Percentiles rank a stretch among this genome's conserved stretches.
Conservation (phyloP, 108 stramenopile species). For the Pseudonitzschia multistriata region DNA sequence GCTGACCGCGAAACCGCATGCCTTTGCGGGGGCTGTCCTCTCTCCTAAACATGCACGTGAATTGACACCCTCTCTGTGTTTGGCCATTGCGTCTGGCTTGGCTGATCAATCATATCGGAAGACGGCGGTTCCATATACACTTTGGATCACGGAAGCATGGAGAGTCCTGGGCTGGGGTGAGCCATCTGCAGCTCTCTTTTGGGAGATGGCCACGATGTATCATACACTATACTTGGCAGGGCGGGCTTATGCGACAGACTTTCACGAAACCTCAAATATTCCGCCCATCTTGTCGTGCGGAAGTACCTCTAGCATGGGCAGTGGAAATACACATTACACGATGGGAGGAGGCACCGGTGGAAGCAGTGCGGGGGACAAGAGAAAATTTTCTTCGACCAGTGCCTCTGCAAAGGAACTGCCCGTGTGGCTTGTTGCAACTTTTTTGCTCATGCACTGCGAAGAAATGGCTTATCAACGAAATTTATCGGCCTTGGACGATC, state of each 20-base stretch:
- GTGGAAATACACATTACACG: slow-evolving; percentile 51
- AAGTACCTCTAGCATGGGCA: slow-evolving; percentile 73
- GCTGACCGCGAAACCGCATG: slow-evolving; percentile 77
- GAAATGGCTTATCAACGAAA: slow-evolving; percentile 68
- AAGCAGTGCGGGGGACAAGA: slow-evolving; percentile 27
- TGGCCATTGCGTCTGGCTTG: slow-evolving; percentile 62
- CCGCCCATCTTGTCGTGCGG: slow-evolving; percentile 86
- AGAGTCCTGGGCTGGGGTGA: slow-evolving; percentile 85
- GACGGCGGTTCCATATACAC: slow-evolving; percentile 69
- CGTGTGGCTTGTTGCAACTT: slow-evolving; percentile 82
- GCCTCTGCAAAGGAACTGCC: slow-evolving; percentile 83
- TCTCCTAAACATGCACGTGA: slow-evolving; percentile 78
- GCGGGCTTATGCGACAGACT: slow-evolving; percentile 47
- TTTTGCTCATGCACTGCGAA: slow-evolving; percentile 82
- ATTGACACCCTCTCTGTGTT: slow-evolving; percentile 52
- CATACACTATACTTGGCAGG: slow-evolving; percentile 77
- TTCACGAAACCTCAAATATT: slow-evolving; percentile 41
- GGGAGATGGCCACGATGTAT: slow-evolving; percentile 96
- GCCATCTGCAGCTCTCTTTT: slow-evolving; percentile 88
- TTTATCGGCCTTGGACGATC: slow-evolving; percentile 70
- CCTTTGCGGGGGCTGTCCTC: slow-evolving; percentile 77
- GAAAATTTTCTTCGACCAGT: slow-evolving; percentile 35
- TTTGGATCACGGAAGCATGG: slow-evolving; percentile 91
- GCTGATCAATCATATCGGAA: slow-evolving; percentile 55
- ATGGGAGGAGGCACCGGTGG: slow-evolving; percentile 21